Percentiles rank a stretch among this genome's conserved stretches.
Conservation (phyloP, 352 stramenopile species). For the Phytophthora lateralis region DNA sequence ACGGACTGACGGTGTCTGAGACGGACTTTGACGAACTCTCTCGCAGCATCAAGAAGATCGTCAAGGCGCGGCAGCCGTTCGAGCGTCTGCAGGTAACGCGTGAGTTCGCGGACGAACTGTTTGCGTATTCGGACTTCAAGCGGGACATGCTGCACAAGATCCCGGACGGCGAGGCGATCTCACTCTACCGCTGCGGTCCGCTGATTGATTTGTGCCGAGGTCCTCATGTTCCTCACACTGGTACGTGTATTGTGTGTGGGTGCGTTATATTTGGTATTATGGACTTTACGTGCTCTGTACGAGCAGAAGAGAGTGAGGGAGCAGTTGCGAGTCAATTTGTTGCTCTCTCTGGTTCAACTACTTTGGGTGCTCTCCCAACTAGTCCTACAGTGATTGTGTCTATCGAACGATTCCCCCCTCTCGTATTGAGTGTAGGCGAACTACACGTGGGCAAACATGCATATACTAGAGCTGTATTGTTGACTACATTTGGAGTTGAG, state of each 20-base stretch:
- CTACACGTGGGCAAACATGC: slow-evolving; percentile 86
- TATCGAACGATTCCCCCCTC: slow-evolving; percentile 78
- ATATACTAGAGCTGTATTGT: slow-evolving; percentile 2
- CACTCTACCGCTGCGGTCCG: slow-evolving; percentile 97
- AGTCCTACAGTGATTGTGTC: slow-evolving; percentile 59
- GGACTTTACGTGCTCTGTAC: slow-evolving; percentile 58
- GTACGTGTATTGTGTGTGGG: slow-evolving; percentile 47
- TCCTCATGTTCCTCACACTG: slow-evolving; percentile 95
- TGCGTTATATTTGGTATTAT: slow-evolving; percentile 14
- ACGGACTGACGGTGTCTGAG: slow-evolving; percentile 73
- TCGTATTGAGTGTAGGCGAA: slow-evolving; percentile 72
- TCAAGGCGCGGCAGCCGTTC: slow-evolving; percentile 94
- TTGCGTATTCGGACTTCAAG: slow-evolving; percentile 97
- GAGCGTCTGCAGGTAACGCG: slow-evolving; percentile 89
- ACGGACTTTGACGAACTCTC: slow-evolving; percentile 81
- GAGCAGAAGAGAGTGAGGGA: slow-evolving; percentile 91
- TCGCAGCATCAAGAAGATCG: slow-evolving; percentile 95
- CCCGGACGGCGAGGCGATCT: slow-evolving; percentile 90
- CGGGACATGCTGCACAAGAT: slow-evolving; percentile 97
- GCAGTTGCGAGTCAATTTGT: slow-evolving; percentile 40
- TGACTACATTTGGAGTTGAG: background rate
- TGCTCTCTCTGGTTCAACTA: slow-evolving; percentile 19
- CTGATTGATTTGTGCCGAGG: slow-evolving; percentile 98
- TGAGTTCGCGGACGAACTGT: slow-evolving; percentile 91
- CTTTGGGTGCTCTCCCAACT: slow-evolving; percentile 15